Conservation (phyloP, 176 grass and related monocot genomes). For the Oryza meridionalis region DNA sequence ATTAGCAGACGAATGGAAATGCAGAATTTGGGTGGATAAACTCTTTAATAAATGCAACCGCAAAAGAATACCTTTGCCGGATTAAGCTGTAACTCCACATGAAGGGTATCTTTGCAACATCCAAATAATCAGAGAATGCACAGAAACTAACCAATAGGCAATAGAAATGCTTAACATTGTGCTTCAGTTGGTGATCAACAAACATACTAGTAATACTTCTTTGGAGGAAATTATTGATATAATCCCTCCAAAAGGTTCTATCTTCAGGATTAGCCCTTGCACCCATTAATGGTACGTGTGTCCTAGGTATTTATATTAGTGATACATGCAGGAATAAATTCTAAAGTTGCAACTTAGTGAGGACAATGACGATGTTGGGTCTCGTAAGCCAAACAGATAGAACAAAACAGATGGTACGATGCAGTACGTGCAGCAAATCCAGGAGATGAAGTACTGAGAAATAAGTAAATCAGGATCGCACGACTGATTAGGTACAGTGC, state of each 20-base stretch:
- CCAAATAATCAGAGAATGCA: neutral
- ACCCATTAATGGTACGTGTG: neutral
- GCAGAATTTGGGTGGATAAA: neutral
- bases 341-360: neutral
- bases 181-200: neutral
- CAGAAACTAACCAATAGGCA: neutral
- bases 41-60: constrained; percentile 29
- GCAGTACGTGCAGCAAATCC: constrained; percentile 14
- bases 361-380: neutral
- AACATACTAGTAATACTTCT: neutral
- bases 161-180: neutral
- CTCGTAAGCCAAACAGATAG: neutral
- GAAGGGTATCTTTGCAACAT: neutral
- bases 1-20: neutral
- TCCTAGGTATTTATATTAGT: neutral
- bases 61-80: neutral
- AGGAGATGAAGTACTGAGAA: neutral
- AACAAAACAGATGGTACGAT: neutral
- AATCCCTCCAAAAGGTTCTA: neutral
- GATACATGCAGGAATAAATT: neutral
- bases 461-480: neutral
- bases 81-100: neutral
- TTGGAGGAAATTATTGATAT: neutral
- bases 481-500: neutral
- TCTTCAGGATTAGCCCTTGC: neutral